phyloP scores from a whole-genome alignment of 805 yeast genomes.

The Yueomyces sp. region DNA sequence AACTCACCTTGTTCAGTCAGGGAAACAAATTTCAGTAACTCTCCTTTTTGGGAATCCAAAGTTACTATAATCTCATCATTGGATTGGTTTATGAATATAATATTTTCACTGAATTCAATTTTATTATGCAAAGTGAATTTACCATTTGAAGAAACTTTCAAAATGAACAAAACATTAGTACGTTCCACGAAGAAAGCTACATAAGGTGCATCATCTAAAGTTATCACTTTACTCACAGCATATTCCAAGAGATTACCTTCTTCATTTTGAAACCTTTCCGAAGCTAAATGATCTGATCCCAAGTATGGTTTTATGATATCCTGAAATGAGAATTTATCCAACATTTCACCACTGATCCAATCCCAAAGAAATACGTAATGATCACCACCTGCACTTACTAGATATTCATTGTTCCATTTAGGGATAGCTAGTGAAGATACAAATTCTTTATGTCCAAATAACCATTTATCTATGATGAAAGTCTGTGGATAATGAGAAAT shows the following conservation, averaged over 20 bases:
- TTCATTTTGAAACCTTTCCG: constrained; percentile 49
- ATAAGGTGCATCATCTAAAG: constrained; percentile 22
- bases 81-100: constrained; percentile 19
- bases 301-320: constrained; percentile 31
- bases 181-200: constrained; percentile 39
- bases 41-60: constrained; percentile 20
- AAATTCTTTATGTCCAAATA: constrained; percentile 79
- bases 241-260: constrained; percentile 34
- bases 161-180: constrained; percentile 29
- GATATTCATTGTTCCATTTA: constrained; percentile 29
- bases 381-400: constrained; percentile 91
- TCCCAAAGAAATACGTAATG: constrained; percentile 61
- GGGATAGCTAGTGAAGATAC: constrained; percentile 55
- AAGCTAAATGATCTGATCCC: constrained; percentile 46
- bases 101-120: constrained; percentile 19
- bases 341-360: constrained; percentile 45
- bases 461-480: constrained; percentile 64
- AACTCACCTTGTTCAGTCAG: constrained; percentile 14
- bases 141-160: constrained; percentile 14
- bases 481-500: constrained; percentile 69
- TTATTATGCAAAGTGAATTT: constrained; percentile 14
- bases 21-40: constrained; percentile 7
- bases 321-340: constrained; percentile 38
- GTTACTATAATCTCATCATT: constrained; percentile 23
- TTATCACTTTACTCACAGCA: constrained; percentile 33